phyloP scores from a whole-genome alignment of 768 basidiomycete species.

The Calocera viscosa region DNA sequence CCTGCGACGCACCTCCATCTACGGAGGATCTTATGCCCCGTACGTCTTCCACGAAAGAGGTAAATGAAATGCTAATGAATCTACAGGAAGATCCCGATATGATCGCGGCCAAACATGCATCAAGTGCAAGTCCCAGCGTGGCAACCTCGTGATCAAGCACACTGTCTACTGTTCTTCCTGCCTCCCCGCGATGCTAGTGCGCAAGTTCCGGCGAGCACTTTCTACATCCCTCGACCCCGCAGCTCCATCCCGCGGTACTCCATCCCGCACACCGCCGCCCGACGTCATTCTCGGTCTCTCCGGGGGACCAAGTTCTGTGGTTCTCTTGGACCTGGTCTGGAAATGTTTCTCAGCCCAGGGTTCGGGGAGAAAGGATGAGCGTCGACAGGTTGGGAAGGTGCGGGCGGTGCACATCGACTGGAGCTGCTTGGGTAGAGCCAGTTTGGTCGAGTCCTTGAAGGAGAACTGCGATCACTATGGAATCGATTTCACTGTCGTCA shows the following conservation, averaged over 20 bases:
- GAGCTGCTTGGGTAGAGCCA: conserved; percentile 28
- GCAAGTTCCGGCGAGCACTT: conserved; percentile 8
- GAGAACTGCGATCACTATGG: conserved; percentile 9
- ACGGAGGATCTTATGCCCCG: background rate
- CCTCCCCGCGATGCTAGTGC: conserved; percentile 8
- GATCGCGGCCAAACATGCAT: conserved; percentile 56
- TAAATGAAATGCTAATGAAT: background rate
- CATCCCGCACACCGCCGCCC: background rate
- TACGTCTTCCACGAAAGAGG: background rate
- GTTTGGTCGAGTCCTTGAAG: conserved; percentile 6
- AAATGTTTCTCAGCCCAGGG: conserved; percentile 38
- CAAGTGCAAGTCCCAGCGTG: conserved; percentile 55
- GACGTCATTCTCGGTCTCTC: conserved; percentile 53
- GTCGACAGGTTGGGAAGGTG: conserved; percentile 37
- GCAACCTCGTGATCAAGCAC: conserved; percentile 63
- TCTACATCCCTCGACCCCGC: conserved; percentile 1
- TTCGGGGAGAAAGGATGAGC: conserved; percentile 49
- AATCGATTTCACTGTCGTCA: conserved; percentile 26
- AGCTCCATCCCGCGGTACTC: background rate
- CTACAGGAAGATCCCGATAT: conserved; percentile 49
- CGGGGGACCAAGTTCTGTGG: conserved; percentile 66
- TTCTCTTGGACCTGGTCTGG: conserved; percentile 56
- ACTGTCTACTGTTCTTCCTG: conserved; percentile 50
- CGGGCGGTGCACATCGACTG: conserved; percentile 37
- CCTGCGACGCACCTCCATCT: background rate